Conservation (phyloP, 177 flowering plant genomes). For the Vitis hybrid region DNA sequence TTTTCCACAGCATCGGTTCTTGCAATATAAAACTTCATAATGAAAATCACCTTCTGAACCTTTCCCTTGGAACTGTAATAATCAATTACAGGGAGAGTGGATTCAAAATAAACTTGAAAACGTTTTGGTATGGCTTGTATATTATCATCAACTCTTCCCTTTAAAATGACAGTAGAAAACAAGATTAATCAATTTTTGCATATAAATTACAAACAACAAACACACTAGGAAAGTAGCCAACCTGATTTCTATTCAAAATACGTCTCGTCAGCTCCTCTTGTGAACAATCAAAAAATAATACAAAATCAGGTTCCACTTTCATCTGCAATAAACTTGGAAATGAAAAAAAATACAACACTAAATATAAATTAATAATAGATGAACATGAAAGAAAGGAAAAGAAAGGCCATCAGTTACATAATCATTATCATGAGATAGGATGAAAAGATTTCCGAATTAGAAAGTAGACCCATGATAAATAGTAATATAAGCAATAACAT, state of each 20-base stretch:
- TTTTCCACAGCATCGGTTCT: not conserved
- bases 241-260: conserved; percentile 28
- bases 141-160: conserved; percentile 82
- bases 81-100: conserved; percentile 62
- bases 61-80: conserved; percentile 55
- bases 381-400: not conserved
- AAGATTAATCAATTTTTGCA: not conserved
- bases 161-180: conserved; percentile 12
- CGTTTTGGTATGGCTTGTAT: conserved; percentile 64
- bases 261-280: conserved; percentile 26
- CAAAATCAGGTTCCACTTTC: conserved; percentile 22
- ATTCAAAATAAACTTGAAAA: conserved; percentile 57
- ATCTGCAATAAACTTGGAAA: conserved; percentile 13
- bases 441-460: not conserved
- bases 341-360: too few species aligned
- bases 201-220: not conserved
- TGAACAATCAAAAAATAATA: conserved; percentile 27
- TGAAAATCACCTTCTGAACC: conserved; percentile 49
- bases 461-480: not conserved
- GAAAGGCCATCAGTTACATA: not conserved
- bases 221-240: not conserved
- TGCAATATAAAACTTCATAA: not conserved
- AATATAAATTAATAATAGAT: too few species aligned
- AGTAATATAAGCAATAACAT: not conserved
- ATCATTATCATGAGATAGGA: not conserved